Conservation (phyloP, 1,284 basidiomycete genomes). For the Meira nashicola region DNA sequence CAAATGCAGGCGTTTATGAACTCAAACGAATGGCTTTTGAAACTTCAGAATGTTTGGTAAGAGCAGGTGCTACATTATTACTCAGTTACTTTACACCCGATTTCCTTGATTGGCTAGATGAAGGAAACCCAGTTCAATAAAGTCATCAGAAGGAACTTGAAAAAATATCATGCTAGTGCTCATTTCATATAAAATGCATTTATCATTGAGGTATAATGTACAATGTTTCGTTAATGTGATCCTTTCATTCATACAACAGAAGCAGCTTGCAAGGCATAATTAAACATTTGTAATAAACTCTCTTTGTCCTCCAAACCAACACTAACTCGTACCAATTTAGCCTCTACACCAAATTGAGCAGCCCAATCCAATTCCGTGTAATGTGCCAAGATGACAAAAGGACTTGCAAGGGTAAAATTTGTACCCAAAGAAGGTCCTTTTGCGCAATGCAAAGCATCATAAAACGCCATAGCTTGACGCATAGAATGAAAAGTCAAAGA, state of each 20-base stretch:
- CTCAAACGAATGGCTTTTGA: constrained; percentile 90
- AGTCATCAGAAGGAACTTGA: no score
- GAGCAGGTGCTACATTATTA: constrained; percentile 86
- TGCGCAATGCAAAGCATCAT: constrained; percentile 72
- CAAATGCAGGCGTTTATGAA: constrained; percentile 85
- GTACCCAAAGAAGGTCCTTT: constrained; percentile 94
- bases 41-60: constrained; percentile 77
- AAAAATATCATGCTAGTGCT: no score
- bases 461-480: constrained; percentile 74
- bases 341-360: constrained; percentile 75
- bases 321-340: constrained; percentile 76
- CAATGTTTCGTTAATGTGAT: constrained; percentile 26
- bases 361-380: constrained; percentile 91
- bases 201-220: no score
- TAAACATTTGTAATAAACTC: constrained; percentile 64
- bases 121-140: background rate
- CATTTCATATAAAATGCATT: no score
- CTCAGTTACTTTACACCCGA: constrained; percentile 93
- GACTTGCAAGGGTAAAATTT: constrained; percentile 89
- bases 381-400: constrained; percentile 90
- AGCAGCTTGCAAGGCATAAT: constrained; percentile 59
- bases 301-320: constrained; percentile 81
- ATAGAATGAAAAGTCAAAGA: constrained; percentile 75
- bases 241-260: constrained; percentile 60
- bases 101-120: constrained; percentile 56